phyloP scores from a whole-genome alignment of 129 eudicot genomes.

The Arctium lappa region DNA sequence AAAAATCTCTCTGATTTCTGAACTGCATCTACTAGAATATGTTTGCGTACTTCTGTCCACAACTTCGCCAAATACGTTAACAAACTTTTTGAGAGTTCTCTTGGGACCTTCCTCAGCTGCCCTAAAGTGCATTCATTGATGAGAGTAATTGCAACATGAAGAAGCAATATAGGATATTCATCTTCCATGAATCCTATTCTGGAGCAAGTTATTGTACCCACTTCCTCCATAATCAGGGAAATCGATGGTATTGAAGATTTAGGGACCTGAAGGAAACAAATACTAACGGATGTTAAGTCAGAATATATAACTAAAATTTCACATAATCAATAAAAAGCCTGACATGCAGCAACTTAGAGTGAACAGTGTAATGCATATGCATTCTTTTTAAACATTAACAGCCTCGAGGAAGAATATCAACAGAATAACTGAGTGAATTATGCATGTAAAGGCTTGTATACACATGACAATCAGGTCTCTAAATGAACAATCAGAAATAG shows the following conservation, averaged over 20 bases:
- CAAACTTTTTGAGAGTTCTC: slow-evolving; percentile 29
- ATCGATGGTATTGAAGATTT: slow-evolving; percentile 34
- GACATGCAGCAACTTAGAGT: not conserved
- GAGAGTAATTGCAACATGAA: slow-evolving; percentile 52
- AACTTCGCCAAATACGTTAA: slow-evolving; percentile 28
- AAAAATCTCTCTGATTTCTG: slow-evolving; percentile 5
- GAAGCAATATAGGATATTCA: slow-evolving; percentile 49
- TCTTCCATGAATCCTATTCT: slow-evolving; percentile 48
- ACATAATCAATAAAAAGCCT: not conserved
- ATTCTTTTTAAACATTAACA: slow-evolving; percentile 1
- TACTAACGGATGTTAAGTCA: slow-evolving; percentile 52
- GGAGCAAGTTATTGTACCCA: slow-evolving; percentile 10
- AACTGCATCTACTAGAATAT: slow-evolving; percentile 24
- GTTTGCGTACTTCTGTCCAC: slow-evolving; percentile 50
- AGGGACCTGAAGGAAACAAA: slow-evolving; percentile 60
- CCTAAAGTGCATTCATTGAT: slow-evolving; percentile 55
- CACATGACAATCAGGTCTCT: not conserved
- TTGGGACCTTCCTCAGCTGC: slow-evolving; percentile 47
- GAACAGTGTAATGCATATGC: not conserved
- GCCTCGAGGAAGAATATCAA: not conserved
- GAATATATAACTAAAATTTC: not conserved
- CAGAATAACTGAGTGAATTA: not conserved
- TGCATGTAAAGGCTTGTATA: not conserved
- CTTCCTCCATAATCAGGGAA: slow-evolving; percentile 29
- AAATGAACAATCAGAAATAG: not conserved